These are phyloP conservation scores for Globisporangium ultimum DNA, from an alignment of 352 stramenopile species.

Conservation along the genomic window DNA sequence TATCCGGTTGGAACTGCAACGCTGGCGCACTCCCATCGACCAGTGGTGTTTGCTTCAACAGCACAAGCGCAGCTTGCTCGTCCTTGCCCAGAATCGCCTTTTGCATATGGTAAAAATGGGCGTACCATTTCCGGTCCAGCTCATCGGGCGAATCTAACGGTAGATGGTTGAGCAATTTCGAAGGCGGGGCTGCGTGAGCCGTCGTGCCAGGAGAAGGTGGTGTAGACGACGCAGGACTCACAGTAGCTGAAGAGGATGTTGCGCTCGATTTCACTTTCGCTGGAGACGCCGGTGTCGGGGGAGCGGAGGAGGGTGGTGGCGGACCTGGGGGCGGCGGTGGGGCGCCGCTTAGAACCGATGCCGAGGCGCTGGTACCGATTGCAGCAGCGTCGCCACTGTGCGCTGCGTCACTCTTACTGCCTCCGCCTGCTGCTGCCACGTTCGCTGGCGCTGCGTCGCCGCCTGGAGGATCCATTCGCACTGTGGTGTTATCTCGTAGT, in stretches of 20 bases:
- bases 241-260: neutral
- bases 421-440: neutral
- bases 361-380: neutral
- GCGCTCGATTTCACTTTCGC: slow-evolving; percentile 13
- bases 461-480: slow-evolving; percentile 5
- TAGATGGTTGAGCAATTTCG: slow-evolving; percentile 69
- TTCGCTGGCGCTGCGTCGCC: neutral
- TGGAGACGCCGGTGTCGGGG: slow-evolving; percentile 12
- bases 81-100: slow-evolving; percentile 78
- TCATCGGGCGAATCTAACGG: slow-evolving; percentile 76
- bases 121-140: slow-evolving; percentile 84
- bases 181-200: slow-evolving; percentile 39
- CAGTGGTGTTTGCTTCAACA: slow-evolving; percentile 55
- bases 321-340: slow-evolving; percentile 37
- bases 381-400: neutral
- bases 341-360: slow-evolving; percentile 14
- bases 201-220: slow-evolving; percentile 27
- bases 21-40: slow-evolving; percentile 12
- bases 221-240: slow-evolving; percentile 13
- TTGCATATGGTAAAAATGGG: slow-evolving; percentile 84
- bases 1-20: slow-evolving; percentile 73
- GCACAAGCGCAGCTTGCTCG: slow-evolving; percentile 38
- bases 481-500: neutral
- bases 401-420: slow-evolving; percentile 7
- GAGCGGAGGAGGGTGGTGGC: slow-evolving; percentile 25